Conservation (phyloP, 495 filamentous ascomycete species). For the Xylaria acuta region DNA sequence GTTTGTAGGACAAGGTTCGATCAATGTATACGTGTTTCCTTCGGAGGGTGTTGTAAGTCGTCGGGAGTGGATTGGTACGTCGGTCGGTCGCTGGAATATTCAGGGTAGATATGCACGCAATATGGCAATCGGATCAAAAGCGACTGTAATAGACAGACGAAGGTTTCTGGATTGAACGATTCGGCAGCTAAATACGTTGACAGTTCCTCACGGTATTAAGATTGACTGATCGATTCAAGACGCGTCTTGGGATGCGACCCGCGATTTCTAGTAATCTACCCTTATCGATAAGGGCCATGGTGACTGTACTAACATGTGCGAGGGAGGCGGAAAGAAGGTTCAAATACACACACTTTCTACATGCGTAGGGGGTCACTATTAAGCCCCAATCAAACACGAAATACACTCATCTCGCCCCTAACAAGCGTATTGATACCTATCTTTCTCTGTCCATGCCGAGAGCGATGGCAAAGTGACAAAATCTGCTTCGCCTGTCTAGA, state of each 20-base stretch:
- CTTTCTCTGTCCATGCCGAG: not conserved
- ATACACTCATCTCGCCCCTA: not conserved
- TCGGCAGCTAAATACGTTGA: not conserved
- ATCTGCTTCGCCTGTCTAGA: not conserved
- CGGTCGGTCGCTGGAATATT: not conserved
- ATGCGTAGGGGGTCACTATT: not conserved
- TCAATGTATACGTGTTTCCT: not conserved
- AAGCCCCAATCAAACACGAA: not conserved
- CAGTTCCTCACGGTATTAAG: not conserved
- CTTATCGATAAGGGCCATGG: constrained; percentile 27
- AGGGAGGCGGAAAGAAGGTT: not conserved
- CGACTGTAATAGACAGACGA: not conserved
- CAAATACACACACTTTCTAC: not conserved
- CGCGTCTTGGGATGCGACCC: constrained; percentile 25
- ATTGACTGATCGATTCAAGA: constrained; percentile 9
- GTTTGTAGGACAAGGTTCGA: not conserved
- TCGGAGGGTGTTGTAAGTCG: not conserved
- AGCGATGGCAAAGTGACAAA: not conserved
- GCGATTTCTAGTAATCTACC: not conserved
- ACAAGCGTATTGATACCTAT: not conserved
- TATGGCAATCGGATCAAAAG: not conserved
- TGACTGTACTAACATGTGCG: not conserved
- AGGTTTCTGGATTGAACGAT: not conserved
- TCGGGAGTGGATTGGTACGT: not conserved
- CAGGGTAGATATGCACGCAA: not conserved